Evolutionary conservation across 106 monocot genomes (phyloP).

Genomic region (Ottelia alismoides): DNA sequence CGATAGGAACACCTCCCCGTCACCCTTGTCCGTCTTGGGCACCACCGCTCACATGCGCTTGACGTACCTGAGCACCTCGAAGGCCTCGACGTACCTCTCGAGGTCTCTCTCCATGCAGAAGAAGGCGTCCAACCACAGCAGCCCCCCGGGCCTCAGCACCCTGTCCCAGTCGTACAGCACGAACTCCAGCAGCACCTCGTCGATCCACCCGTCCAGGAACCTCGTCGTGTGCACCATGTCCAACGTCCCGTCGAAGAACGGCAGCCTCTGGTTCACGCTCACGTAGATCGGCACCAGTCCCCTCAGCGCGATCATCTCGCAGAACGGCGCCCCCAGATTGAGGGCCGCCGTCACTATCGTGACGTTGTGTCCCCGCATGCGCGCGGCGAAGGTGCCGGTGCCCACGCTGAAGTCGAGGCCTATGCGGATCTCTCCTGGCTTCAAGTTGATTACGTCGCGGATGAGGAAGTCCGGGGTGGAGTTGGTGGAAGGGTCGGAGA

Average conservation of each 20-base stretch:
- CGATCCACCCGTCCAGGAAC: slow-evolving; percentile 51
- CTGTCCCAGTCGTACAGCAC: slow-evolving; percentile 57
- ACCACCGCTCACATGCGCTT: slow-evolving; percentile 56
- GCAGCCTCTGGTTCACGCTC: slow-evolving; percentile 6
- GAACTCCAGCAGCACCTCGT: slow-evolving; percentile 37
- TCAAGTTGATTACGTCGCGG: slow-evolving; percentile 7
- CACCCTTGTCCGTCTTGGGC: slow-evolving; percentile 43
- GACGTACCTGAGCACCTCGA: slow-evolving; percentile 44
- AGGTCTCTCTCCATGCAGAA: slow-evolving; percentile 47
- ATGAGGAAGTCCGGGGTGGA: slow-evolving; percentile 5
- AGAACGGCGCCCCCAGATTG: slow-evolving; percentile 15
- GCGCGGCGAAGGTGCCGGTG: slow-evolving; percentile 15
- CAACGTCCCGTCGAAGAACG: slow-evolving; percentile 16
- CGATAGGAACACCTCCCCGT: slow-evolving; percentile 55
- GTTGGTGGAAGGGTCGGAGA: no score
- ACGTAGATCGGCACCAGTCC: slow-evolving; percentile 14
- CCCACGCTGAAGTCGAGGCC: slow-evolving; percentile 17
- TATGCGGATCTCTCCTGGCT: slow-evolving; percentile 8
- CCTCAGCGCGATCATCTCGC: slow-evolving; percentile 5
- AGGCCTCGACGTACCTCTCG: slow-evolving; percentile 45
- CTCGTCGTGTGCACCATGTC: slow-evolving; percentile 7
- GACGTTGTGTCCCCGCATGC: slow-evolving; percentile 18
- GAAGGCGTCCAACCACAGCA: slow-evolving; percentile 58
- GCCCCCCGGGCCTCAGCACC: slow-evolving; percentile 46
- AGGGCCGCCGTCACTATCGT: slow-evolving; percentile 10